These are phyloP conservation scores for Solioccasus polychromus DNA, from an alignment of 768 basidiomycete genomes.

Conservation along the genomic window DNA sequence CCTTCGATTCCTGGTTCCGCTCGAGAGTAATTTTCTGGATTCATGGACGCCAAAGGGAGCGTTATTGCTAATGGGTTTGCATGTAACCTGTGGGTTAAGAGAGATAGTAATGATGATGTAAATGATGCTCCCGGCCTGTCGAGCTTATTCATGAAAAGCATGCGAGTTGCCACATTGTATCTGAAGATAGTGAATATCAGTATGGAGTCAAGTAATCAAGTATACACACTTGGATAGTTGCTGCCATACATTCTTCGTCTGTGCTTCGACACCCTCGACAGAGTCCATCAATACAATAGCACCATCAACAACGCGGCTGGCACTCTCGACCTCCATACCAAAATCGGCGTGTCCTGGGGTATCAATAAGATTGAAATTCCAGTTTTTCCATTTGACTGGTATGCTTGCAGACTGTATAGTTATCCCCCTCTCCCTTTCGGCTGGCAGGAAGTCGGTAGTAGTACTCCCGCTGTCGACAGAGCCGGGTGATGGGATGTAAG, in stretches of 20 bases:
- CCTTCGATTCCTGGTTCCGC: conserved; percentile 87
- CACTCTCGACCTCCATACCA: conserved; percentile 96
- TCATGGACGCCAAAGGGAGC: conserved; percentile 78
- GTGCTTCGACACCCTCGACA: conserved; percentile 88
- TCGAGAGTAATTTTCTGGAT: conserved; percentile 56
- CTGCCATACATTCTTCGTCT: conserved; percentile 86
- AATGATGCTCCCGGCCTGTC: conserved; percentile 86
- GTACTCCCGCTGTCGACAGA: conserved; percentile 90
- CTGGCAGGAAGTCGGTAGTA: conserved; percentile 85
- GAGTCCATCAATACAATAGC: conserved; percentile 87
- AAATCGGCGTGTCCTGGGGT: conserved; percentile 94
- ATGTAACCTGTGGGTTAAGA: conserved; percentile 74
- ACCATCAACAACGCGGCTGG: conserved; percentile 86
- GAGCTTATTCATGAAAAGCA: conserved; percentile 85
- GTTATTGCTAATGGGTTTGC: conserved; percentile 66
- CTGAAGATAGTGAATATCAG: conserved; percentile 35
- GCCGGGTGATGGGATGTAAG: conserved; percentile 69
- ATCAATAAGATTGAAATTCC: conserved; percentile 86
- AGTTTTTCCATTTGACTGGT: conserved; percentile 80
- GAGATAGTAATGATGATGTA: conserved; percentile 63
- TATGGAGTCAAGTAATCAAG: background rate
- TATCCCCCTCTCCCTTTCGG: conserved; percentile 87
- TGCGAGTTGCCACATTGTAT: conserved; percentile 73
- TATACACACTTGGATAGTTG: conserved; percentile 74
- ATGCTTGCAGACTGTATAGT: conserved; percentile 93